Base-by-base conservation (phyloP, 2,329 filamentous ascomycete species). In the Annulohypoxylon truncatum region DNA sequence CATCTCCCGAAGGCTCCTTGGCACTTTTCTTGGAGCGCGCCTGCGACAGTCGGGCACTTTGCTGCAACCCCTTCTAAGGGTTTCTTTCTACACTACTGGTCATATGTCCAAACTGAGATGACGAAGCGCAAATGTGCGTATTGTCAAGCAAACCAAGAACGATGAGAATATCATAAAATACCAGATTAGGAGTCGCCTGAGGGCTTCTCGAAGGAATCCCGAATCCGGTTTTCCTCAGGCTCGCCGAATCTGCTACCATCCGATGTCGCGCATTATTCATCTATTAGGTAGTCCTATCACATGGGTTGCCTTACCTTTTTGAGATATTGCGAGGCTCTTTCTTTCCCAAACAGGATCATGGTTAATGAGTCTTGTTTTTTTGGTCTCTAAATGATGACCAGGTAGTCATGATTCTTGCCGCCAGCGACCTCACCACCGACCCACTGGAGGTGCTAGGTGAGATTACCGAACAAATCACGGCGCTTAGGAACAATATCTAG, bases 391-490 rank as follows among this genome's bases (percentile, higher is more conserved):
- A 62, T 56, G 20, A 50, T 13, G 46, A 26, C 59, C 51, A 20
- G 48, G 26, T 69, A 72, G 64, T 60, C 64, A 47, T 57, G 12
- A 42, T 55, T 26, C 64, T 74, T 74, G 61, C 68, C 72, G 73
- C 73, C 69, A 50, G 60, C 61, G 68, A 71, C 71, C 72, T 68
- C 50, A 63, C 59, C 58, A 54, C 44, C 28, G 52, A 63, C 68
- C 68, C 69, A 61, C 68, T 62, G 24, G 31, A 44, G 24, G 26
- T 66, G 51, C 28, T 58, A 10, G 55, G 48, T 60, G 31, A 65
- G 67, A 70, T 66, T 65, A 64, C 66, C 68, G 64, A 68, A 54
- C 73, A 68, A 75, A 75, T 72, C 71, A 73, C 56, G 67, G 51
- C 47, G 58, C 64, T 63, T 61, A 61, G 40, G 29, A 28, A 31